These are phyloP conservation scores for Asterophora parasitica DNA, from an alignment of 768 basidiomycete genomes.

Conservation along the genomic window DNA sequence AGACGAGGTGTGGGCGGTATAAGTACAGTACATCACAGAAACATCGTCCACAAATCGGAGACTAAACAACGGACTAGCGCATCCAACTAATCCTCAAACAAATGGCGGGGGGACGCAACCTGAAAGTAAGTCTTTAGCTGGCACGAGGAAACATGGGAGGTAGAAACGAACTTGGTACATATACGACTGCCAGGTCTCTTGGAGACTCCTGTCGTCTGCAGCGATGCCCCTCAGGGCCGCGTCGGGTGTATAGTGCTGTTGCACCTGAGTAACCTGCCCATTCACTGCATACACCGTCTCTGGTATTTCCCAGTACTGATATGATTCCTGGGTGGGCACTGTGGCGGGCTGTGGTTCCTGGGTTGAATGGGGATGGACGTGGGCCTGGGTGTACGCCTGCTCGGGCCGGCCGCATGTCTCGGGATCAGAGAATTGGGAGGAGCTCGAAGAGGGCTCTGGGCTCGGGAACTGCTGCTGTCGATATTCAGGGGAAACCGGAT, in stretches of 20 bases:
- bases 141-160: not conserved
- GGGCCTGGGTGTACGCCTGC: conserved; percentile 1
- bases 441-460: conserved; percentile 6
- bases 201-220: conserved; percentile 50
- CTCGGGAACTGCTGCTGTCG: conserved; percentile 16
- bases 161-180: conserved; percentile 44
- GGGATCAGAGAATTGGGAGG: conserved; percentile 1
- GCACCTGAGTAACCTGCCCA: conserved; percentile 15
- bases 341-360: not conserved
- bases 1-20: no score
- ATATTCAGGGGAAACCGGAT: conserved; percentile 24
- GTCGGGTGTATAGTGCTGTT: conserved; percentile 43
- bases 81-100: conserved; percentile 9
- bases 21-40: not conserved
- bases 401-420: no score
- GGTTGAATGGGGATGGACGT: not conserved
- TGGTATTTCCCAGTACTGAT: conserved; percentile 28
- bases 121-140: not conserved
- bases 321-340: conserved; percentile 8
- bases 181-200: conserved; percentile 70
- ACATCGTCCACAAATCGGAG: not conserved
- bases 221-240: conserved; percentile 42
- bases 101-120: conserved; percentile 13
- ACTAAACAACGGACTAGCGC: not conserved
- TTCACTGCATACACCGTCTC: conserved; percentile 18